A percentile compares a stretch with the other conserved stretches of the same genome.
Conservation (phyloP, 2,329 filamentous ascomycete genomes). For the Fusarium sp. region DNA sequence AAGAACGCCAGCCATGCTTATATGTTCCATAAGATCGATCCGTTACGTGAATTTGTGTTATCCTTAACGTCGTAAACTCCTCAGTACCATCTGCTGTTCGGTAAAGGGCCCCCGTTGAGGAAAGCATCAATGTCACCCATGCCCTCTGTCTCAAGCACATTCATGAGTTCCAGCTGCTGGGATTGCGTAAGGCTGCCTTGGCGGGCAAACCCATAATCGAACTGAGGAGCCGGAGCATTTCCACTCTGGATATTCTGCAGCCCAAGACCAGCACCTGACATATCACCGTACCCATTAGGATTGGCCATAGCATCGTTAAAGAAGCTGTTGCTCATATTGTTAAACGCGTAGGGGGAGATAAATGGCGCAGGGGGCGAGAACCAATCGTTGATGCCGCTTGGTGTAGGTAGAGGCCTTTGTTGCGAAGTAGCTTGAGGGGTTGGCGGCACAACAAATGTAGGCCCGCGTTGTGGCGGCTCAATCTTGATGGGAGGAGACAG, state of each 20-base stretch:
- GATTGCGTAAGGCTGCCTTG: constrained; percentile 82
- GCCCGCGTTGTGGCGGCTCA: constrained; percentile 47
- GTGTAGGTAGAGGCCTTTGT: constrained; percentile 62
- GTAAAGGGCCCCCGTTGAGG: constrained; percentile 60
- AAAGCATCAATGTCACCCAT: constrained; percentile 74
- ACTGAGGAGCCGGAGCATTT: constrained; percentile 47
- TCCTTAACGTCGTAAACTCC: constrained; percentile 4
- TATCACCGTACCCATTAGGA: constrained; percentile 51
- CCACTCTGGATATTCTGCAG: constrained; percentile 52
- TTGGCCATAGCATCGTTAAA: constrained; percentile 58
- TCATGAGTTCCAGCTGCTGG: constrained; percentile 88
- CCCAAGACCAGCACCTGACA: constrained; percentile 52
- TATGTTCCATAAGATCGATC: constrained; percentile 5
- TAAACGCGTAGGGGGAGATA: constrained; percentile 68
- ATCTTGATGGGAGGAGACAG: constrained; percentile 54
- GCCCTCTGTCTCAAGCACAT: constrained; percentile 80
- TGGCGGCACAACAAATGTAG: constrained; percentile 60
- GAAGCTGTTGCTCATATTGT: constrained; percentile 58
- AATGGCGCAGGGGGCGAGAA: constrained; percentile 68
- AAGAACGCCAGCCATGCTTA: constrained; percentile 36
- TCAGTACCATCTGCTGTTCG: constrained; percentile 55
- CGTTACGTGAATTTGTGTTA: constrained; percentile 21
- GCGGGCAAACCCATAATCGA: constrained; percentile 62
- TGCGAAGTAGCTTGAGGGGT: constrained; percentile 56
- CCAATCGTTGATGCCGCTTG: constrained; percentile 65